Conservation (phyloP, 257 asterid genomes). For the Capsicum pubescens region DNA sequence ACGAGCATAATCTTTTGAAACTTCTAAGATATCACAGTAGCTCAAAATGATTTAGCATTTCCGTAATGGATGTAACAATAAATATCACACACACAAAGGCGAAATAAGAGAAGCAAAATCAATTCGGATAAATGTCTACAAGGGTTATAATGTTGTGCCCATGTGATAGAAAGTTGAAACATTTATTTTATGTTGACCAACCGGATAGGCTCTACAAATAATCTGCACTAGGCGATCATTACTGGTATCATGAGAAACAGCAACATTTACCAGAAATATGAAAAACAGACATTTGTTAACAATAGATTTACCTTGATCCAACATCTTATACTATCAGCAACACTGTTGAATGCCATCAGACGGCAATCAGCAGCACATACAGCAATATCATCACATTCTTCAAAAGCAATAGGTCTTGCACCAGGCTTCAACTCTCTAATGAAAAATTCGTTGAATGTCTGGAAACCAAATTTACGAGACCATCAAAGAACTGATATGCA, state of each 20-base stretch:
- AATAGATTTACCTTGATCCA: constrained; percentile 84
- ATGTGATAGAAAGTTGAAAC: neutral
- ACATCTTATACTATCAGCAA: constrained; percentile 69
- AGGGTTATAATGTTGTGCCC: neutral
- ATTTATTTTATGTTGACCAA: neutral
- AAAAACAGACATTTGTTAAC: constrained; percentile 25
- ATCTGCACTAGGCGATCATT: neutral
- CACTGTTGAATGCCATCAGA: constrained; percentile 79
- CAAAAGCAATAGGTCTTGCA: constrained; percentile 68
- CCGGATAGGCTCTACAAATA: neutral
- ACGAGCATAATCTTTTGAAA: constrained; percentile 21
- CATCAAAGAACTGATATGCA: neutral
- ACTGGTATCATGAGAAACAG: constrained; percentile 11
- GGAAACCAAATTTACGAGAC: constrained; percentile 38
- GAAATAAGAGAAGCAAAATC: constrained; percentile 3
- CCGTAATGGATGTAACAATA: neutral
- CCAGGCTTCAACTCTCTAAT: constrained; percentile 86
- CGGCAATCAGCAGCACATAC: constrained; percentile 96
- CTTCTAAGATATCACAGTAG: neutral
- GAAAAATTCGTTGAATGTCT: constrained; percentile 94
- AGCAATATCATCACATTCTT: constrained; percentile 73
- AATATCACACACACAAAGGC: neutral
- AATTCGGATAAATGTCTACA: neutral
- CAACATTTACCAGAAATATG: constrained; percentile 7
- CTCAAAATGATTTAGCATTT: neutral